Conservation (phyloP, 768 basidiomycete genomes). For the Leccinum rimulosum region DNA sequence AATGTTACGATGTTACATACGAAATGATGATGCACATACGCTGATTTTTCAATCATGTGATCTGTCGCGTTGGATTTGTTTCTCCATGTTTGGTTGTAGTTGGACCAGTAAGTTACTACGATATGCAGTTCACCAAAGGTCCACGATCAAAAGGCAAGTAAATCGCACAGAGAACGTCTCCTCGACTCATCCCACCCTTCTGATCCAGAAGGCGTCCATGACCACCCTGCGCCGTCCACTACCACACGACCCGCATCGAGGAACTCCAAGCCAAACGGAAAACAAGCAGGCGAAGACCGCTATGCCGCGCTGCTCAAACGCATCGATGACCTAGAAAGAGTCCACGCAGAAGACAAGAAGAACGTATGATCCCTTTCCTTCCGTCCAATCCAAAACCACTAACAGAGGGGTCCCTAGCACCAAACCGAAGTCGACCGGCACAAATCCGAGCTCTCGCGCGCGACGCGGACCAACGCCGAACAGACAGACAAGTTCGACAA, state of each 20-base stretch:
- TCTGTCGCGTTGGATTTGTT: constrained; percentile 21
- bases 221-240: background rate
- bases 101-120: constrained; percentile 3
- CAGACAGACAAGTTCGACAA: constrained; percentile 55
- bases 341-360: constrained; percentile 68
- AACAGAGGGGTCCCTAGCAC: constrained; percentile 42
- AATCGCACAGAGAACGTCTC: too few relatives aligned
- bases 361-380: constrained; percentile 33
- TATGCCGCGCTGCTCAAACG: constrained; percentile 58
- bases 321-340: constrained; percentile 59
- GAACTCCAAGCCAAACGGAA: constrained; percentile 26
- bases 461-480: constrained; percentile 48
- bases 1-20: constrained; percentile 29
- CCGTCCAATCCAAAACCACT: background rate
- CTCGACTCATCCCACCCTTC: background rate
- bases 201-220: constrained; percentile 41
- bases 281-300: constrained; percentile 38
- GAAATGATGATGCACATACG: constrained; percentile 20
- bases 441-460: constrained; percentile 52
- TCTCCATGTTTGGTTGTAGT: constrained; percentile 16
- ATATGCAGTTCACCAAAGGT: constrained; percentile 46
- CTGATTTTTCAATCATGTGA: constrained; percentile 12
- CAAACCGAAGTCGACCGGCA: constrained; percentile 56
- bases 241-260: constrained; percentile 25
- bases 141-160: constrained; percentile 32